Evolutionary conservation across 2,329 filamentous ascomycete genomes (phyloP).

Genomic region (Diplodia corticola): DNA sequence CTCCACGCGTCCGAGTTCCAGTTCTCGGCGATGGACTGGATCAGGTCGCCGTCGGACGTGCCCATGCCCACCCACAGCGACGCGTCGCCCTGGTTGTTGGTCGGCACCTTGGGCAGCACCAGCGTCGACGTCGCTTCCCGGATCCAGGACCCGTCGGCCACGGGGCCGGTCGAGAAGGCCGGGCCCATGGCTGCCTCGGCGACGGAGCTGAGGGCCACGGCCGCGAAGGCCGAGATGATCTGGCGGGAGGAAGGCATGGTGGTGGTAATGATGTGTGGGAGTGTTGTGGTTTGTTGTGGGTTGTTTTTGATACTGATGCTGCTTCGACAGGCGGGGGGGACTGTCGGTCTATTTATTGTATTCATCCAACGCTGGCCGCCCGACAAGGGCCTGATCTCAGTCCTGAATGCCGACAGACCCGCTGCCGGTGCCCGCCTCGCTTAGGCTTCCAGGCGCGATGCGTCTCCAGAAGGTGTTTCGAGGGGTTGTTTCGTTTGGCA

Average conservation of each 20-base stretch:
- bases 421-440: neutral
- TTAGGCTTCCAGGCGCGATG: neutral
- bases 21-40: constrained; percentile 47
- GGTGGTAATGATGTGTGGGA: neutral
- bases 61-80: constrained; percentile 55
- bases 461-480: neutral
- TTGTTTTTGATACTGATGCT: neutral
- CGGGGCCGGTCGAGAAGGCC: constrained; percentile 44
- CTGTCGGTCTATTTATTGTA: neutral
- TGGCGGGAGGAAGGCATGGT: constrained; percentile 26
- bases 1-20: constrained; percentile 39
- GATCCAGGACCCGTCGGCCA: constrained; percentile 45
- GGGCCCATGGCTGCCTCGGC: constrained; percentile 31
- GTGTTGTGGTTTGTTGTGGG: neutral
- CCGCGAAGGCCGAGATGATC: constrained; percentile 24
- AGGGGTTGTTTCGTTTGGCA: constrained; percentile 6
- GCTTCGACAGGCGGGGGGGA: neutral
- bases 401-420: neutral
- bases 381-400: neutral
- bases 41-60: constrained; percentile 51
- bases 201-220: constrained; percentile 24
- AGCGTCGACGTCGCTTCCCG: constrained; percentile 49
- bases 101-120: constrained; percentile 44
- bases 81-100: constrained; percentile 36
- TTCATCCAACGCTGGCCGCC: neutral